Conservation (phyloP, 1,139 yeast genomes). For the Wickerhamiella infanticola region DNA sequence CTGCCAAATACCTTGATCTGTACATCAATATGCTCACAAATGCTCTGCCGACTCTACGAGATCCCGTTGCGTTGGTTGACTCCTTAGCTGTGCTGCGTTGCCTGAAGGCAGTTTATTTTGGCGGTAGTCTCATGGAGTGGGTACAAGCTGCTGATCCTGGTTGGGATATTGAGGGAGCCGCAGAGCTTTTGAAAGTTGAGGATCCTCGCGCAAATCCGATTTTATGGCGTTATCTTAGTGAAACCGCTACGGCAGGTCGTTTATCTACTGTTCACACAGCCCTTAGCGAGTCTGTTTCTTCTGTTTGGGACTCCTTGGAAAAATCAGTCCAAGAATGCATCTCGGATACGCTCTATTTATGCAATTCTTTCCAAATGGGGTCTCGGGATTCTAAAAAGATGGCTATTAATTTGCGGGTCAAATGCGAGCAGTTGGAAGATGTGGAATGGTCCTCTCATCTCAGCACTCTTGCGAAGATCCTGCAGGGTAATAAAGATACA, state of each 20-base stretch:
- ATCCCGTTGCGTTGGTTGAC: constrained; percentile 5
- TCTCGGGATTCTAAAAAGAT: neutral
- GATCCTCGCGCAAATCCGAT: neutral
- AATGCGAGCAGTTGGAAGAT: constrained; percentile 1
- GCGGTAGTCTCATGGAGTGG: constrained; percentile 7
- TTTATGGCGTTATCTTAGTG: constrained; percentile 7
- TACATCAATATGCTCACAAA: constrained; percentile 4
- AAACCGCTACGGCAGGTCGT: constrained; percentile 5
- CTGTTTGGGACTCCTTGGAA: constrained; percentile 1
- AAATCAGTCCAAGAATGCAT: neutral
- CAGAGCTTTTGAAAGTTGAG: neutral
- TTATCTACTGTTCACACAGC: neutral
- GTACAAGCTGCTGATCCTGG: constrained; percentile 5
- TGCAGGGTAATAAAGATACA: constrained; percentile 39
- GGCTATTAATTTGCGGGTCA: constrained; percentile 1
- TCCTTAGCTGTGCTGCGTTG: constrained; percentile 8
- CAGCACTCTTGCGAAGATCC: constrained; percentile 3
- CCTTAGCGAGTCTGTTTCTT: constrained; percentile 1
- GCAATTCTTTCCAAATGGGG: constrained; percentile 6
- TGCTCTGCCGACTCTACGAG: neutral
- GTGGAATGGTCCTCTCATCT: constrained; percentile 1
- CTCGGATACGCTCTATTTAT: neutral
- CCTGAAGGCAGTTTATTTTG: constrained; percentile 7
- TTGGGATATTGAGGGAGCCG: neutral
- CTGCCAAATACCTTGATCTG: constrained; percentile 4